These are phyloP conservation scores for Chaetomidium leptoderma DNA, from an alignment of 495 filamentous ascomycete genomes.

Conservation along the genomic window DNA sequence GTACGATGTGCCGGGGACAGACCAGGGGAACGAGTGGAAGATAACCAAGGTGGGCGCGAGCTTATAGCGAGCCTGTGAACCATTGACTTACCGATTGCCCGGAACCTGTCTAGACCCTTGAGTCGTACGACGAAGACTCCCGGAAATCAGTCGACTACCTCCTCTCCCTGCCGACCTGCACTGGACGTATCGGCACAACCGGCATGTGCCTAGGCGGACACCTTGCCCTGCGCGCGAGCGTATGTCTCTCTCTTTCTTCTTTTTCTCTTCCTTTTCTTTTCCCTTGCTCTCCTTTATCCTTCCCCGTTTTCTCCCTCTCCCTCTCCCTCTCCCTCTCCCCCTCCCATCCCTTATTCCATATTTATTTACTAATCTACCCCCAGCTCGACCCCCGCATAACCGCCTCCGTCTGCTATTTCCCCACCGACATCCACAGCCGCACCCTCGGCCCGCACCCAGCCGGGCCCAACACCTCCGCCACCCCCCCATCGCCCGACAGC, in stretches of 20 bases:
- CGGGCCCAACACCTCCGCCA: slow-evolving; percentile 30
- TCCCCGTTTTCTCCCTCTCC: background rate
- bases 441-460: slow-evolving; percentile 60
- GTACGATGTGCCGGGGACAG: slow-evolving; percentile 85
- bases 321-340: background rate
- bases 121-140: slow-evolving; percentile 87
- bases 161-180: slow-evolving; percentile 72
- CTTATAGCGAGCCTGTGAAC: background rate
- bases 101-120: slow-evolving; percentile 55
- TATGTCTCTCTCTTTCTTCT: slow-evolving; percentile 17
- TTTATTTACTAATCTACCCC: background rate
- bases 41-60: slow-evolving; percentile 58
- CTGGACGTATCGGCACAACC: slow-evolving; percentile 76
- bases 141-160: slow-evolving; percentile 68
- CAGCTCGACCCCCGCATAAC: slow-evolving; percentile 67
- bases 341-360: background rate
- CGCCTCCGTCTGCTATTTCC: slow-evolving; percentile 84
- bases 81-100: background rate
- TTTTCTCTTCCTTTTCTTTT: background rate
- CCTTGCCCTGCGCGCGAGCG: slow-evolving; percentile 75
- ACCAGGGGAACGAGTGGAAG: slow-evolving; percentile 83
- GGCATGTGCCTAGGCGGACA: slow-evolving; percentile 97
- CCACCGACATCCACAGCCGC: slow-evolving; percentile 79
- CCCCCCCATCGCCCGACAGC: slow-evolving; percentile 29
- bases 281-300: background rate